These are phyloP conservation scores for Tylopilus sp. DNA, from an alignment of 1,284 basidiomycete species.

Conservation along the genomic window DNA sequence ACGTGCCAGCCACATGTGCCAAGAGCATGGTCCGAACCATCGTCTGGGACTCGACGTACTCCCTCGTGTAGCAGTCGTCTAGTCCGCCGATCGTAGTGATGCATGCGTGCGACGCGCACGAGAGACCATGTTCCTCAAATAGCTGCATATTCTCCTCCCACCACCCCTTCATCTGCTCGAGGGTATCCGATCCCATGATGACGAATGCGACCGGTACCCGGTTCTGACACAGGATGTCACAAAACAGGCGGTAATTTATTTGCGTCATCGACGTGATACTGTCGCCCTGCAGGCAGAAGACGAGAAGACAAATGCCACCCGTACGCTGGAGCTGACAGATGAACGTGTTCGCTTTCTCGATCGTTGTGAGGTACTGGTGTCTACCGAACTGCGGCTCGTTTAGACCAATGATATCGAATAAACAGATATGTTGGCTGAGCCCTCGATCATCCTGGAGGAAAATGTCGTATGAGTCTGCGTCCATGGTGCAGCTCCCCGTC, in stretches of 20 bases:
- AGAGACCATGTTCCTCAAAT: constrained; percentile 21
- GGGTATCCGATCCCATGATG: constrained; percentile 37
- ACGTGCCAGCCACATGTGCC: constrained; percentile 29
- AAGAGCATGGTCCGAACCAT: constrained; percentile 33
- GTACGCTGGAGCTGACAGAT: constrained; percentile 35
- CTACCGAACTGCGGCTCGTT: constrained; percentile 33
- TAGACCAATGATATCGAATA: constrained; percentile 37
- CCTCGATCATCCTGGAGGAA: constrained; percentile 21
- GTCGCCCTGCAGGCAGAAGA: constrained; percentile 41
- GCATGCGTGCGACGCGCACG: constrained; percentile 34
- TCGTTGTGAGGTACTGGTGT: constrained; percentile 26
- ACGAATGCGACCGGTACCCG: constrained; percentile 39
- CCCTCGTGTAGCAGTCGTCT: constrained; percentile 14
- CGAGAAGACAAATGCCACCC: constrained; percentile 37
- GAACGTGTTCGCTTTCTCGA: constrained; percentile 33
- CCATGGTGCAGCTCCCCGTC: constrained; percentile 25
- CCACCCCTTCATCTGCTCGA: constrained; percentile 39
- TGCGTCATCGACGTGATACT: no score
- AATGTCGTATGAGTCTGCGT: constrained; percentile 29
- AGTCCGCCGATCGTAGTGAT: constrained; percentile 32
- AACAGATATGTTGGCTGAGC: constrained; percentile 21
- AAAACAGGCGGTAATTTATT: constrained; percentile 40
- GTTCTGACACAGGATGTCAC: constrained; percentile 35
- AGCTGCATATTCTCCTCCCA: constrained; percentile 25
- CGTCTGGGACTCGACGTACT: constrained; percentile 34